A percentile compares a stretch with the other conserved stretches of the same genome.
Evolutionary conservation across 1,139 yeast species (phyloP).

Genomic region (Diutina rugosa): DNA sequence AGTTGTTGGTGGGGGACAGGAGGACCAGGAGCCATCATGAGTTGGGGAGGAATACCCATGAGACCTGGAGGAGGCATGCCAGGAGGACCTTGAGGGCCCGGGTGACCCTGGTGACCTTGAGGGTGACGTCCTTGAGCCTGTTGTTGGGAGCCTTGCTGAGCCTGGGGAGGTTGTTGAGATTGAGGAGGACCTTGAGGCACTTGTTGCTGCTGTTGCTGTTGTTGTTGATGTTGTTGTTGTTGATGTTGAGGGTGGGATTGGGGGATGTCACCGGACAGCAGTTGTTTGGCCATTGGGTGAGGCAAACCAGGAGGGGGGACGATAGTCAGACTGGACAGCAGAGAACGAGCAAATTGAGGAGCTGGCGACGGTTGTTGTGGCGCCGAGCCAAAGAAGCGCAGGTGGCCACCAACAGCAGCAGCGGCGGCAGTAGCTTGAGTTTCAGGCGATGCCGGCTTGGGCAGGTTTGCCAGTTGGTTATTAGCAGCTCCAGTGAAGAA

Average conservation of each 20-base stretch:
- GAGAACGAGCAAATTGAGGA: neutral
- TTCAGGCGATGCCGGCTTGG: neutral
- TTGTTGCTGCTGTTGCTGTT: neutral
- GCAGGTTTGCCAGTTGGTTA: neutral
- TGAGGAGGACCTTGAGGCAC: conserved; percentile 4
- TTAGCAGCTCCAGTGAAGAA: conserved; percentile 5
- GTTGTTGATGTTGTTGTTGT: neutral
- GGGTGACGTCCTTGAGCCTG: neutral
- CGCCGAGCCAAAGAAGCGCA: neutral
- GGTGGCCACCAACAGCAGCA: neutral
- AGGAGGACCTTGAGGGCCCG: conserved; percentile 3
- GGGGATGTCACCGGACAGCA: neutral
- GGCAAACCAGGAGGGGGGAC: neutral
- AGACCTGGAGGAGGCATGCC: neutral
- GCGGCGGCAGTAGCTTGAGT: neutral
- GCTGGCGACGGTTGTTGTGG: neutral
- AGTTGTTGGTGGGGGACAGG: conserved; percentile 4
- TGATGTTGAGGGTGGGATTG: neutral
- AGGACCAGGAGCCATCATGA: neutral
- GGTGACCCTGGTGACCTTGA: neutral
- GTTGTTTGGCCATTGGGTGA: neutral
- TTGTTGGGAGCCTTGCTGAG: neutral
- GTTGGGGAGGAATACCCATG: neutral
- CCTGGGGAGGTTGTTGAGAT: conserved; percentile 5
- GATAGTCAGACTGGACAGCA: neutral